Base-by-base conservation (phyloP, 306 rosid genomes). In the Lathyrus oleraceus region DNA sequence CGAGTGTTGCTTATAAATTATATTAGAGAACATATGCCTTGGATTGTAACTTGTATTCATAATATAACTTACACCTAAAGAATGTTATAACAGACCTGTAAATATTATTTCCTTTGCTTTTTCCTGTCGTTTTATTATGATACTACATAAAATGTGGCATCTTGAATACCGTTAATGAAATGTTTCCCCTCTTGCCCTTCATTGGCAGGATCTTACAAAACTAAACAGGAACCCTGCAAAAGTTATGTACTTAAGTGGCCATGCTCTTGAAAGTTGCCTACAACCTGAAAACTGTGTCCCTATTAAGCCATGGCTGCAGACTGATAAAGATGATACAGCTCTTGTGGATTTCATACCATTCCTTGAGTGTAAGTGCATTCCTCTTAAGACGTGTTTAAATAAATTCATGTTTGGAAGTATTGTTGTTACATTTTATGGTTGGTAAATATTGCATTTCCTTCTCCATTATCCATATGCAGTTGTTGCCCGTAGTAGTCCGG, bases 291-390 rank as follows among this genome's bases (percentile, higher is more conserved):
- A 94, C 58, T 85, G 83, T 71, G 91, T 93, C 35, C 79, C 81
- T 30, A 77, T 94, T 65, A 94, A 91, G 83, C 85, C 97, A 63
- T 94, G 87, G 87, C 84, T 87, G 88, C 81, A 79, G 66, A 65
- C 56, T 54, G 99, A 89, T 70, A 49, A 42, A 36, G 95, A 94
- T 76, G 97, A 94, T 73, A 91, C 99, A 0, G 80, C 88, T 59
- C 96, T 94, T 73, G 53, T 94, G 85, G 99, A 94, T 78, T 87
- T 88, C 44, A 94, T 94, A 58, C 99, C 99, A 61, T 83, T 91
- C 75, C 91, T 88, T 49, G 93, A 90, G 72, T 88, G 87, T 88
- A 82, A 86, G 89, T 49, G 87, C 58, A 40, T 54, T 67, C 47
- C 61, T 66, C 57, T 35, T 36, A 9, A 25, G 72, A 58, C n/a